A percentile compares a stretch with the other conserved stretches of the same genome.
Evolutionary conservation across 2,329 filamentous ascomycete genomes (phyloP).

Genomic region (Phoma sp.): DNA sequence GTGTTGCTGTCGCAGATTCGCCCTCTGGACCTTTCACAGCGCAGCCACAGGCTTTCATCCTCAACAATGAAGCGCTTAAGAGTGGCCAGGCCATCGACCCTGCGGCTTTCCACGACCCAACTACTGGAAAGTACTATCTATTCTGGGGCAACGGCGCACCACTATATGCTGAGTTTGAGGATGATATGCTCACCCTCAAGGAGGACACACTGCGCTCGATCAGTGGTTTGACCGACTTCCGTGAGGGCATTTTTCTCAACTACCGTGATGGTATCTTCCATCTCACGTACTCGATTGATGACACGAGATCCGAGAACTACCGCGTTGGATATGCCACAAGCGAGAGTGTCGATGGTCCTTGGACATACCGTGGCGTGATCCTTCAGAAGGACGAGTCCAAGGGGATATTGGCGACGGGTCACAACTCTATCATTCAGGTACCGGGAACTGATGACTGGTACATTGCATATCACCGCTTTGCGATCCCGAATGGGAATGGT

Average conservation of each 20-base stretch:
- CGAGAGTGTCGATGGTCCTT: conserved; percentile 28
- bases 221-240: conserved; percentile 29
- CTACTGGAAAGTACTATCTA: conserved; percentile 34
- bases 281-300: conserved; percentile 38
- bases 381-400: conserved; percentile 29
- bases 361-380: conserved; percentile 33
- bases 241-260: conserved; percentile 36
- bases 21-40: conserved; percentile 35
- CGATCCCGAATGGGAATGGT: conserved; percentile 31
- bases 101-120: conserved; percentile 31
- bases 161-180: conserved; percentile 30
- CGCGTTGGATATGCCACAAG: conserved; percentile 37
- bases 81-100: conserved; percentile 37
- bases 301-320: conserved; percentile 36
- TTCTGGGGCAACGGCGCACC: conserved; percentile 35
- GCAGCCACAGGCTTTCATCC: conserved; percentile 33
- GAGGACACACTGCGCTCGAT: conserved; percentile 19
- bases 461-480: conserved; percentile 38
- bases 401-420: conserved; percentile 35
- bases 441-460: conserved; percentile 39
- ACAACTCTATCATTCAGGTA: conserved; percentile 35
- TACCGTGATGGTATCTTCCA: conserved; percentile 33
- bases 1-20: conserved; percentile 31
- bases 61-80: conserved; percentile 32
- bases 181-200: conserved; percentile 33